These are phyloP conservation scores for Rhodotorula sp. DNA, from an alignment of 1,284 basidiomycete genomes.

Conservation along the genomic window DNA sequence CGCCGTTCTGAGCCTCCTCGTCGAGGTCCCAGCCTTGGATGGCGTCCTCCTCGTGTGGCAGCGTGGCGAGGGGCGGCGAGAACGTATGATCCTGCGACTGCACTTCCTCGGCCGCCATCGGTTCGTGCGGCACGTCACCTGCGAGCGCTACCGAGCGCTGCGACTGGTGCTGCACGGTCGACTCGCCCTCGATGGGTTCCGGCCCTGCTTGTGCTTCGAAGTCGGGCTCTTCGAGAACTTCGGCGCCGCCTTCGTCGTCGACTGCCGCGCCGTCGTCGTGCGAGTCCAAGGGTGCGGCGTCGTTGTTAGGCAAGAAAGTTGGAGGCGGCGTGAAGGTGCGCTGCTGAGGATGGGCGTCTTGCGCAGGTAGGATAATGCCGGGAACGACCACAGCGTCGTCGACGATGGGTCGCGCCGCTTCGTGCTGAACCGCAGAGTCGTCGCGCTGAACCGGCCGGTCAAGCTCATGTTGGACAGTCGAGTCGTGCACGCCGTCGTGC, in stretches of 20 bases:
- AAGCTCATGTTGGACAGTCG: constrained; percentile 15
- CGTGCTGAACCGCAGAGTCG: constrained; percentile 23
- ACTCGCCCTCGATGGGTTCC: neutral
- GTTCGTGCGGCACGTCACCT: too few species aligned
- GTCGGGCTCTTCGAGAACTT: neutral
- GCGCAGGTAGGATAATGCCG: neutral
- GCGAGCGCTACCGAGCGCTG: too few species aligned
- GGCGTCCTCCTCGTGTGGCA: neutral
- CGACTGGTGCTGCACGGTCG: neutral
- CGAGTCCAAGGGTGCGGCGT: neutral
- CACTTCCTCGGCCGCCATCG: neutral
- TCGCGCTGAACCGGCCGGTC: constrained; percentile 13
- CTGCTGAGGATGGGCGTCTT: constrained; percentile 12
- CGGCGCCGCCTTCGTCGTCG: constrained; percentile 2
- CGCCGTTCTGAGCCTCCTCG: neutral
- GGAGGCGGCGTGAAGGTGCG: constrained; percentile 1
- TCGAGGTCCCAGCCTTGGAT: neutral
- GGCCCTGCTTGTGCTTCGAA: neutral
- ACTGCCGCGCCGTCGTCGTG: neutral
- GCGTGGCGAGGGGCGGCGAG: neutral
- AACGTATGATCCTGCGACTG: neutral
- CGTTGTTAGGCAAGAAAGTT: neutral
- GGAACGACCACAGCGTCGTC: neutral
- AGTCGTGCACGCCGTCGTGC: neutral
- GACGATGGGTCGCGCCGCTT: constrained; percentile 16